phyloP scores from a whole-genome alignment of 1,139 yeast genomes.

The Suhomyces bolitotheri region DNA sequence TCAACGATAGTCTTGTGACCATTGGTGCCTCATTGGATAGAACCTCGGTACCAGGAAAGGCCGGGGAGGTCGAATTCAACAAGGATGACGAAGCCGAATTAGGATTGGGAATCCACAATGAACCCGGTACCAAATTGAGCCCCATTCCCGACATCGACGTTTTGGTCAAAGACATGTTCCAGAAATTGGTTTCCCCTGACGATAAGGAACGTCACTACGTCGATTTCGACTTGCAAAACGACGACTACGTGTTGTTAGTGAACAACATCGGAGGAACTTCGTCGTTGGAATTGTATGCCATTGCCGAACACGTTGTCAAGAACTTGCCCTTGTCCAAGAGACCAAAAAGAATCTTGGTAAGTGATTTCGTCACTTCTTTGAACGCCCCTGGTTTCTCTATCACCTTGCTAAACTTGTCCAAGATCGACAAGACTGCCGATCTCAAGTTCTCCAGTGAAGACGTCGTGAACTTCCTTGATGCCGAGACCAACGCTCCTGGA shows the following conservation, averaged over 20 bases:
- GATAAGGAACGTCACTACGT: constrained; percentile 75
- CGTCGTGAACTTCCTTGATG: constrained; percentile 56
- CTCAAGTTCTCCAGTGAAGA: constrained; percentile 27
- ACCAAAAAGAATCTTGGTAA: constrained; percentile 68
- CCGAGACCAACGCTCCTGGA: constrained; percentile 76
- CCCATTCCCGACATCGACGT: constrained; percentile 71
- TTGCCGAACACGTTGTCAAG: constrained; percentile 50
- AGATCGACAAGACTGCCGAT: constrained; percentile 36
- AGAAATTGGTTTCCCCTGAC: constrained; percentile 49
- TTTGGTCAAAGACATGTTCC: constrained; percentile 53
- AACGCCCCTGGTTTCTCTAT: constrained; percentile 91
- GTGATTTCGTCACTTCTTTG: constrained; percentile 81
- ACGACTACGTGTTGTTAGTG: constrained; percentile 67
- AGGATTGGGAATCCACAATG: constrained; percentile 96
- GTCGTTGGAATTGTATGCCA: constrained; percentile 68
- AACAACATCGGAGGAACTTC: constrained; percentile 90
- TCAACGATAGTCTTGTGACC: constrained; percentile 71
- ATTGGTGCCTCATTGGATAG: constrained; percentile 89
- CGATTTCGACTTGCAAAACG: constrained; percentile 53
- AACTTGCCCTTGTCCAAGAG: constrained; percentile 49
- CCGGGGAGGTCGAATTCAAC: constrained; percentile 43
- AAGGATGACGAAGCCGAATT: constrained; percentile 68
- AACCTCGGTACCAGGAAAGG: constrained; percentile 84
- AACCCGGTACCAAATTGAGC: constrained; percentile 75
- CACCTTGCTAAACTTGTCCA: constrained; percentile 67